Percentiles rank a stretch among this genome's conserved stretches.
Conservation (phyloP, 495 filamentous ascomycete genomes). For the Tuber umbilicatum region DNA sequence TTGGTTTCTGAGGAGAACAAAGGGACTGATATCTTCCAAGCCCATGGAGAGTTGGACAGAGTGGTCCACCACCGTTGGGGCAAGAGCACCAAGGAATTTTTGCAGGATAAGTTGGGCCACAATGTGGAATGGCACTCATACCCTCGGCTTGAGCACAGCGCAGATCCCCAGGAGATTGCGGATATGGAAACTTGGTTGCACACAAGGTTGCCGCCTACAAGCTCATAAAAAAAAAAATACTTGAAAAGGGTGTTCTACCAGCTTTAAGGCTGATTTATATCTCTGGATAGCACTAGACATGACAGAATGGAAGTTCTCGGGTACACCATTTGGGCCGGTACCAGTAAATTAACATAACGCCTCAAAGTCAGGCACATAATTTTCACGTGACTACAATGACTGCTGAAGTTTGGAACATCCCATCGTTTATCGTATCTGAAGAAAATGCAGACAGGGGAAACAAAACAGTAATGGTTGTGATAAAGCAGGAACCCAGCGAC, state of each 20-base stretch:
- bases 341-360: background rate
- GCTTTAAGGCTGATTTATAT: background rate
- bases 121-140: conserved; percentile 73
- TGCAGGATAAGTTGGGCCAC: conserved; percentile 58
- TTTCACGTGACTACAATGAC: background rate
- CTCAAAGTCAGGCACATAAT: background rate
- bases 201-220: conserved; percentile 52
- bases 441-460: background rate
- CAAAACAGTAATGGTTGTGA: background rate
- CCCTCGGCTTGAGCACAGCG: conserved; percentile 65
- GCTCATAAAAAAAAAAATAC: background rate
- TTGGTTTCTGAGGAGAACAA: conserved; percentile 60
- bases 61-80: conserved; percentile 67
- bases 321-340: background rate
- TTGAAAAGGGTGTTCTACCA: background rate
- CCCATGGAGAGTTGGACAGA: conserved; percentile 67
- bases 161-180: conserved; percentile 70
- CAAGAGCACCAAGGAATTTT: conserved; percentile 52
- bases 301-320: background rate
- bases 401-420: background rate
- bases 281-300: background rate
- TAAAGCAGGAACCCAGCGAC: background rate
- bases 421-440: background rate
- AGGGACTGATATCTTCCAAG: conserved; percentile 79
- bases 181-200: conserved; percentile 73